A percentile compares a stretch with the other conserved stretches of the same genome.
phyloP scores from a whole-genome alignment of 1,284 basidiomycete genomes.

The Termitomyces sp. region DNA sequence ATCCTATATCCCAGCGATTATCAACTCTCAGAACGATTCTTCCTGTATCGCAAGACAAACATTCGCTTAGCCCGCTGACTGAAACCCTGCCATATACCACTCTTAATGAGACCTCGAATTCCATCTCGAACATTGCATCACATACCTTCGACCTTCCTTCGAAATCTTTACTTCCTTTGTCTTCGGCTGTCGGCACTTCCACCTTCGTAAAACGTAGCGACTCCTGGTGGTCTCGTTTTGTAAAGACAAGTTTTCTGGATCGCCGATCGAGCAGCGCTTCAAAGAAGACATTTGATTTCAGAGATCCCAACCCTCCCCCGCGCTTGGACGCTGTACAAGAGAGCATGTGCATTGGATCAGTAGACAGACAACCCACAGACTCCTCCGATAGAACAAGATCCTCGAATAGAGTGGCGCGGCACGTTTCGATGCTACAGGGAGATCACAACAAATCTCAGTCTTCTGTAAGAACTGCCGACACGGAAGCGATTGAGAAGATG shows the following conservation, averaged over 20 bases:
- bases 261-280: constrained; percentile 49
- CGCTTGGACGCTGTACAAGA: constrained; percentile 54
- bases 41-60: constrained; percentile 26
- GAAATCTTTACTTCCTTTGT: constrained; percentile 15
- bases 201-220: constrained; percentile 35
- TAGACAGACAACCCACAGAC: constrained; percentile 20
- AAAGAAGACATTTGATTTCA: constrained; percentile 43
- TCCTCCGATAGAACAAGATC: constrained; percentile 18
- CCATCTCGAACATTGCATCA: constrained; percentile 21
- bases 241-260: constrained; percentile 42
- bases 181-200: constrained; percentile 25
- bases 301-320: constrained; percentile 70
- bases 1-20: constrained; percentile 23
- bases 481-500: constrained; percentile 59
- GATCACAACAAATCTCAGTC: constrained; percentile 45
- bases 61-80: constrained; percentile 34
- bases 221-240: constrained; percentile 46
- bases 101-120: constrained; percentile 22
- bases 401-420: neutral
- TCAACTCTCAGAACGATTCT: constrained; percentile 26
- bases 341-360: constrained; percentile 29
- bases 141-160: constrained; percentile 19
- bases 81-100: constrained; percentile 34
- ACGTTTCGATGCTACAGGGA: constrained; percentile 21
- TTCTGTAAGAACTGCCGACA: constrained; percentile 59